Base-by-base conservation (phyloP, 805 yeast genomes). In the Vanderwaltozyma verrucispora region DNA sequence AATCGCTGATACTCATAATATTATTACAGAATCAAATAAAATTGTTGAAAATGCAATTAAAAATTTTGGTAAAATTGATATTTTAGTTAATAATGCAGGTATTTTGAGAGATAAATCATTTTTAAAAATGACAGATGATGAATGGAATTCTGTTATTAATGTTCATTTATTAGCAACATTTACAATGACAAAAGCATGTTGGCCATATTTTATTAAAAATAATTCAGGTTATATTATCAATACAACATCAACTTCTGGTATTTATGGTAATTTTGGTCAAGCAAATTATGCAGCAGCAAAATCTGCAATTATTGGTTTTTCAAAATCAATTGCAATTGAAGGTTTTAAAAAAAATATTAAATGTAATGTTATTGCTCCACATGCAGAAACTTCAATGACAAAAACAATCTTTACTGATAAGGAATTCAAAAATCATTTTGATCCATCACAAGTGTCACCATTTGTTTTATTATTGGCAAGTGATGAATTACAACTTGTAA, bases 371-470 rank as follows among this genome's bases (percentile, higher is more conserved):
- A 78, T 87, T 59, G 97, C 98, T 20, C 98, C 98, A 37, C 96
- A 89, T 59, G 97, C 97, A 21, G 96, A 89, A 55, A 89, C 98
- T 31, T 88, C 94, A 40, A 89, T 89, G 98, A 89, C 98, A 21
- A 74, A 75, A 53, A 82, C 95, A 5, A 78, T 89, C 33, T 83
- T 89, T 65, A 73, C 76, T 33, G 80, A 78, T 33, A 77, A 75
- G 43, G 94, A 89, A 62, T 73, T 80, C 49, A 32, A 42, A 12
- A 84, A 85, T 63, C 75, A 79, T 50, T 86, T 80, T 63, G 85
- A 84, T 50, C 88, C 96, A 5, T 74, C 78, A 36, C 85, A 77
- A 60, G 96, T 89, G 33, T 92, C 96, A 1, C 98, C 98, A 40
- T 68, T 88, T 45, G 75, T 86, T 47, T 85, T 86, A 14, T 69